Conservation (phyloP, 2,329 filamentous ascomycete species). For the Nakataea oryzae region DNA sequence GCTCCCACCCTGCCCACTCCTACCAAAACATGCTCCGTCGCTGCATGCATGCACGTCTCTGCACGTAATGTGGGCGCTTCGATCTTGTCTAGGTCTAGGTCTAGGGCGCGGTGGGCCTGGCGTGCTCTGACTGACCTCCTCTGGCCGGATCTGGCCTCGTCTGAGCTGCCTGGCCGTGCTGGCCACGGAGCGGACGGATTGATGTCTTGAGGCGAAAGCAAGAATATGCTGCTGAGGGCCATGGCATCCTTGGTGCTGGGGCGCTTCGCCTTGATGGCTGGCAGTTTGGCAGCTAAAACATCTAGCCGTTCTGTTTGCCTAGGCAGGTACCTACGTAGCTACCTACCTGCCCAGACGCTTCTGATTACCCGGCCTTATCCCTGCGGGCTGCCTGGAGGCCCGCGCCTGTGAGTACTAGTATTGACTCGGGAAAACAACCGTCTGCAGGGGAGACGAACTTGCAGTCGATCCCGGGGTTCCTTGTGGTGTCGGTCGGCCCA, state of each 20-base stretch:
- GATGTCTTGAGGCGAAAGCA: too few species aligned
- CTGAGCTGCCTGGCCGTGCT: neutral
- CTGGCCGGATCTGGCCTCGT: neutral
- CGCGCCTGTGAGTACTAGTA: too few species aligned
- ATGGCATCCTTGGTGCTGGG: neutral
- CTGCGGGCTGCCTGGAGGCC: too few species aligned
- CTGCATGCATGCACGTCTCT: neutral
- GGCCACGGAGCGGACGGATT: too few species aligned
- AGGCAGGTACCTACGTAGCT: too few species aligned
- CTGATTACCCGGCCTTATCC: too few species aligned
- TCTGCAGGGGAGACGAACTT: neutral
- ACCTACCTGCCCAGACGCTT: too few species aligned
- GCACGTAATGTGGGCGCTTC: neutral
- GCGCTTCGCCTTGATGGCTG: neutral
- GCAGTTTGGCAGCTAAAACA: neutral
- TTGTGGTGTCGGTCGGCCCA: neutral
- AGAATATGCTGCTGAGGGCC: too few species aligned
- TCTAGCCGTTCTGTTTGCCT: too few species aligned
- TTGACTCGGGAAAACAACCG: neutral
- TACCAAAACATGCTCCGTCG: neutral
- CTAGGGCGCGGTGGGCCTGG: neutral
- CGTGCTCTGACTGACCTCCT: neutral
- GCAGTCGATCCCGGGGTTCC: neutral
- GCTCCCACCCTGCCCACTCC: neutral
- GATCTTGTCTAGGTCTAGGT: neutral